Conservation (phyloP, 2,329 filamentous ascomycete genomes). For the Cadophora sp. region DNA sequence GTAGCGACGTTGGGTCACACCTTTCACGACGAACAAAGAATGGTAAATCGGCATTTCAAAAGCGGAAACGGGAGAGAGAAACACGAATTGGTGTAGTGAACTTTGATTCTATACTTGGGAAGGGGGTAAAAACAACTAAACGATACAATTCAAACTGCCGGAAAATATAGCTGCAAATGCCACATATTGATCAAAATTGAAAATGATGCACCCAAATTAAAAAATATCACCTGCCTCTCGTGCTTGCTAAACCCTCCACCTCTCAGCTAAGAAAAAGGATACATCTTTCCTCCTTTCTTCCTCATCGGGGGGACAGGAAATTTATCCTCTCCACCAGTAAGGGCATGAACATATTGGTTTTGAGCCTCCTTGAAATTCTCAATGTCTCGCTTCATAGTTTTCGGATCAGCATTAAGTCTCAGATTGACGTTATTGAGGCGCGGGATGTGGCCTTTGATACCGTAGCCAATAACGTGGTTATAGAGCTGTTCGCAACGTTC, state of each 20-base stretch:
- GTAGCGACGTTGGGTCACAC: no score
- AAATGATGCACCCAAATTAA: not conserved
- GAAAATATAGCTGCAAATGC: conserved; percentile 43
- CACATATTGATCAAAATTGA: not conserved
- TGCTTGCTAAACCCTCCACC: not conserved
- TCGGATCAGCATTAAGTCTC: not conserved
- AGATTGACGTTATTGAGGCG: not conserved
- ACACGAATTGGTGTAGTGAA: no score
- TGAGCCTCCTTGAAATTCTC: conserved; percentile 8
- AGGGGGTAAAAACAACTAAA: no score
- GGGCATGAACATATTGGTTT: conserved; percentile 9
- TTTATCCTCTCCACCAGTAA: not conserved
- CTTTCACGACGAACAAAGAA: no score
- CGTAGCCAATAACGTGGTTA: conserved; percentile 3
- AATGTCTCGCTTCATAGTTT: conserved; percentile 8
- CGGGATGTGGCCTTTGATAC: conserved; percentile 15
- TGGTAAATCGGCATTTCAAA: no score
- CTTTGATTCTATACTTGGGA: no score
- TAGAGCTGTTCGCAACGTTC: conserved; percentile 13
- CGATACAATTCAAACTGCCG: no score
- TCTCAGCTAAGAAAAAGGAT: not conserved
- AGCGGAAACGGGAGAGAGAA: no score
- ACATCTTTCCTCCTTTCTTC: conserved; percentile 8
- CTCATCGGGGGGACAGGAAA: not conserved
- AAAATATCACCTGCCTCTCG: not conserved